Evolutionary conservation across 1,139 yeast species (phyloP), one percentile per base, ranked within the genome.

Genomic region (Geotrichum restrictum): DNA sequence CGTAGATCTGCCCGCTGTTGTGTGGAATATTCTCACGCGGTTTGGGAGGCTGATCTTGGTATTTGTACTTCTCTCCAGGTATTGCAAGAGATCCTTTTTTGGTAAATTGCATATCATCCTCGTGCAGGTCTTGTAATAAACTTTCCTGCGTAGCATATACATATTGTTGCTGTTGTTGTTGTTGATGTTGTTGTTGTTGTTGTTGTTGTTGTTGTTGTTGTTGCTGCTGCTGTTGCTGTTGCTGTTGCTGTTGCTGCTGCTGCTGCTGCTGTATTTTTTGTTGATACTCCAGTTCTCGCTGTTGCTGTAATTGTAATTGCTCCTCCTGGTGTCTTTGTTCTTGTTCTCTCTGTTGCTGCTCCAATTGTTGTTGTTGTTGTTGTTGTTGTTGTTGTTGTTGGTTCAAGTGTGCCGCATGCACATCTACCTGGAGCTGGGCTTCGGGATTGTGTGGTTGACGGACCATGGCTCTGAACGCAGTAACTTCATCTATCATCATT

Each of bases 401-500:
- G 24, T 57, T 54, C 29, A 5, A 8, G 5, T 24, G 29, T 24
- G 29, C 29, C 45, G 62, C 57, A 22, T 48, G 45, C 16, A 62
- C 60, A 21, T 60, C 61, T 0, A 57, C 43, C 11, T 64, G 56
- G 2, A 67, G 71, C 22, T 69, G 72, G 79, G 81, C 61, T 83
- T 87, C 57, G 82, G 88, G 48, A 81, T 84, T 45, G 82, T 51
- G 71, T 3, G 95, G 95, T 64, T 79, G 80, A 72, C 76, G 66
- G 10, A 91, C 97, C 71, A 83, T 82, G 44, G 81, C 88, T 60
- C 98, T 78, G 67, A 93, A 91, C 24, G 78, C 45, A 53, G 77
- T 76, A 2, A 93, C 98, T 65, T 93, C 98, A 43, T 87, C 83
- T 33, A 88, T 69, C 41, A 93, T 88, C 78, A 88, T 80, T 58